Evolutionary conservation across 2,329 filamentous ascomycete species (phyloP), one percentile per base, ranked within the genome.

Genomic region (Phyllosticta paracitricarpa): DNA sequence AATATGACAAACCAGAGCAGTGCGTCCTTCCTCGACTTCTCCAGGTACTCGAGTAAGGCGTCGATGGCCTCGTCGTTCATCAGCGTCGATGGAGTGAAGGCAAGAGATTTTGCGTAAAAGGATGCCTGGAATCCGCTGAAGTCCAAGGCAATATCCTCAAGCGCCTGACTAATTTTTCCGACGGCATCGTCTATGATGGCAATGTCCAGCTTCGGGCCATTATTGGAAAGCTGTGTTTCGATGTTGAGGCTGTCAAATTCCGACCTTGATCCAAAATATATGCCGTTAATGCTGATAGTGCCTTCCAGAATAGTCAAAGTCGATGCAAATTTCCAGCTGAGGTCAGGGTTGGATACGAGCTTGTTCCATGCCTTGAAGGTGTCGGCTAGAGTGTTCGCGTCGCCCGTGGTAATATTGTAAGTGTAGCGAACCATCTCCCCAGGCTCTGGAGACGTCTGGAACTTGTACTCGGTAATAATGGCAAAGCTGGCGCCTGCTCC

Each of bases 401-500:
- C 64, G 19, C 71, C 70, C 24, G 64, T 67, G 6, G 68, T 63
- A 51, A 73, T 65, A 59, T 65, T 69, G 65, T 73, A 74, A 3
- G 66, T 66, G 66, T 73, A 74, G 24, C 70, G 65, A 2, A 72
- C 68, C 7, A 70, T 65, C 55, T 71, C 64, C 8, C 64, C 63
- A 1, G 72, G 72, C 62, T 71, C 71, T 25, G 71, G 63, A 59
- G 73, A 64, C 2, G 72, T 74, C 28, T 72, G 69, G 22, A 76
- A 68, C 56, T 71, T 70, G 68, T 74, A 76, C 40, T 74, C 73
- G 7, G 71, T 74, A 26, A 77, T 69, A 62, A 77, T 72, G 19
- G 75, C 77, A 59, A 76, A 77, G 22, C 75, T 72, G 56, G 72
- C 72, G 7, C 72, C 76, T 3, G 76, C 76, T 3, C 77, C 77